Evolutionary conservation across 805 yeast species (phyloP), one percentile per base, ranked within the genome.

Genomic region (Lipomyces oligophaga): DNA sequence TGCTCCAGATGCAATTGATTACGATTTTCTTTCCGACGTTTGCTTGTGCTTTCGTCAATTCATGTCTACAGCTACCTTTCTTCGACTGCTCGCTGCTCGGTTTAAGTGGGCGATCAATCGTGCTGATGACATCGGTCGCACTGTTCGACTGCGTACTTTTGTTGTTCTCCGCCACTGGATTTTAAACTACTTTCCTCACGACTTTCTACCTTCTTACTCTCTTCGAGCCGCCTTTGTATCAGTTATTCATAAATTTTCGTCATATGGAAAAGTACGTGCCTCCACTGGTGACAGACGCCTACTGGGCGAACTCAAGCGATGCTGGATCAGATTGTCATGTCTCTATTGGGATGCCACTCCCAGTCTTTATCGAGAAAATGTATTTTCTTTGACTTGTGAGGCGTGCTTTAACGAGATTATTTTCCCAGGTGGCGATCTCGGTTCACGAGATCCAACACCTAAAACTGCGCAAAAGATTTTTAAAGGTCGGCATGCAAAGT

Each of bases 151-250:
- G 30, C 73, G 97, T 58, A 82, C 95, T 0, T 90, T 89, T 68
- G 96, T 86, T 22, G 80, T 84, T 24, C 58, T 93, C 34, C 77
- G 97, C 60, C 95, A 86, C 67, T 90, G 97, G 95, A 64, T 90
- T 16, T 66, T 85, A 49, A 90, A 89, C 64, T 89, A 85, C 63
- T 93, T 87, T 59, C 74, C 79, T 34, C 90, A 85, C 61, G 97
- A 93, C 64, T 93, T 89, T 62, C 68, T 82, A 21, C 65, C 75
- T 13, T 71, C 76, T 38, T 57, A 67, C 18, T 70, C 73, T 43
- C 65, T 83, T 27, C 68, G 88, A 44, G 54, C 58, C 19, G 57
- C 64, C 20, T 73, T 79, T 46, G 59, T 58, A 19, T 33, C 47
- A 34, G 45, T 55, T 13, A 54, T 79, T 32, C 73, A 77, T 61